Conservation (phyloP, 1,284 basidiomycete species). For the Ceratobasidium sp. region DNA sequence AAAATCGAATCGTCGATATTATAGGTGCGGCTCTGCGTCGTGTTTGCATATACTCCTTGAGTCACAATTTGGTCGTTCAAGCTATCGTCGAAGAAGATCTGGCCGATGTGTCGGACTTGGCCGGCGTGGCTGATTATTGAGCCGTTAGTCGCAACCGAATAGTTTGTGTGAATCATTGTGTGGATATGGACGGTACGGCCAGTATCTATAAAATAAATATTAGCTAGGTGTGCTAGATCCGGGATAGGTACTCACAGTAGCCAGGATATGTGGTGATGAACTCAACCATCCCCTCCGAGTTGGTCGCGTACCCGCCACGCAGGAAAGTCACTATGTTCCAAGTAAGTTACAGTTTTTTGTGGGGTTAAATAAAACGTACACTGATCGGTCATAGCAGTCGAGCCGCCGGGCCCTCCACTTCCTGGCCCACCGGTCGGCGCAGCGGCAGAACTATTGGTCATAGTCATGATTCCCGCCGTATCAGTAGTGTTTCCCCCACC, state of each 20-base stretch:
- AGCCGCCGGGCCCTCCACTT: constrained; percentile 29
- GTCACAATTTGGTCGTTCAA: constrained; percentile 61
- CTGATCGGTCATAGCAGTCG: constrained; percentile 42
- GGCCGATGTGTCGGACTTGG: constrained; percentile 67
- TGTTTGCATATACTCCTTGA: constrained; percentile 53
- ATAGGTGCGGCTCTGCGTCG: constrained; percentile 52
- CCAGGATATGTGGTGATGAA: constrained; percentile 75
- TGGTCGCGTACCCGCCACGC: constrained; percentile 75
- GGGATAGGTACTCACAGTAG: too few species aligned
- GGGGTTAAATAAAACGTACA: constrained; percentile 52
- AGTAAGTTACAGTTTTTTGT: background rate
- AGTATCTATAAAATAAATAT: constrained; percentile 58
- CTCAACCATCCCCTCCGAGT: constrained; percentile 73
- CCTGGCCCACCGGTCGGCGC: constrained; percentile 12
- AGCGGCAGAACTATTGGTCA: constrained; percentile 6
- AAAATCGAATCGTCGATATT: constrained; percentile 55
- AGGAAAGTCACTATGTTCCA: constrained; percentile 62
- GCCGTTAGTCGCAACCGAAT: constrained; percentile 53
- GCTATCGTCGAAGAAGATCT: constrained; percentile 75
- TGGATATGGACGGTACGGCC: constrained; percentile 62
- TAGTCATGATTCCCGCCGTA: background rate
- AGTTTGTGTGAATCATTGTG: constrained; percentile 54
- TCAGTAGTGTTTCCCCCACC: constrained; percentile 25
- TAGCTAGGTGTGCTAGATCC: background rate
- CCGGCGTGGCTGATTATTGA: constrained; percentile 61